Evolutionary conservation across 2,329 filamentous ascomycete genomes (phyloP).

Genomic region (Gliomastix tumulicola): DNA sequence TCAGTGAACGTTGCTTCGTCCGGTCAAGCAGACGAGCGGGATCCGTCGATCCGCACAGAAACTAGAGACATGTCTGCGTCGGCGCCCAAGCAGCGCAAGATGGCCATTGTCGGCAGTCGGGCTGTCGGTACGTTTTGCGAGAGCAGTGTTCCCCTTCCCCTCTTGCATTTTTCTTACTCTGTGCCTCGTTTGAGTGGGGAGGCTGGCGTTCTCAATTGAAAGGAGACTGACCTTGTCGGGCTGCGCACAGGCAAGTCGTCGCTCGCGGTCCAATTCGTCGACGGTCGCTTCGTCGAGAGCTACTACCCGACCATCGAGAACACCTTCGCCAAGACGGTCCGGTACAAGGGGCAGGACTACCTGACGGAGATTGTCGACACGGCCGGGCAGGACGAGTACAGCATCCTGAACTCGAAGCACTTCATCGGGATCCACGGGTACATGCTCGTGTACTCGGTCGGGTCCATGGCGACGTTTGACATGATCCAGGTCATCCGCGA

Average conservation of each 20-base stretch:
- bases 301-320: slow-evolving; percentile 99
- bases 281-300: slow-evolving; percentile 96
- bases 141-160: slow-evolving; percentile 14
- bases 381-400: slow-evolving; percentile 97
- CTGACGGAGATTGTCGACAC: slow-evolving; percentile 98
- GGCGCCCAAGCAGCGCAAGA: slow-evolving; percentile 80
- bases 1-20: too few species aligned
- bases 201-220: too few species aligned
- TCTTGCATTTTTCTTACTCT: background rate
- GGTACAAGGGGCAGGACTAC: slow-evolving; percentile 87
- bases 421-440: slow-evolving; percentile 99
- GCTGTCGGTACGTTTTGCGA: slow-evolving; percentile 76
- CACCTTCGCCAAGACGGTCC: slow-evolving; percentile 94
- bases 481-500: slow-evolving; percentile 95
- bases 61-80: background rate
- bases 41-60: too few species aligned
- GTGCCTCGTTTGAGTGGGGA: too few species aligned
- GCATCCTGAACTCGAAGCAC: slow-evolving; percentile 95
- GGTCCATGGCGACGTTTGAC: slow-evolving; percentile 88
- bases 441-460: slow-evolving; percentile 97
- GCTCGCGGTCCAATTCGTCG: slow-evolving; percentile 92
- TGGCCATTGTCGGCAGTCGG: slow-evolving; percentile 91
- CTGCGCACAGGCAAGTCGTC: slow-evolving; percentile 99
- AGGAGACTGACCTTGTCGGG: too few species aligned
- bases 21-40: too few species aligned